These are phyloP conservation scores for Clarireedia paspali DNA, from an alignment of 2,329 filamentous ascomycete genomes.

Conservation along the genomic window DNA sequence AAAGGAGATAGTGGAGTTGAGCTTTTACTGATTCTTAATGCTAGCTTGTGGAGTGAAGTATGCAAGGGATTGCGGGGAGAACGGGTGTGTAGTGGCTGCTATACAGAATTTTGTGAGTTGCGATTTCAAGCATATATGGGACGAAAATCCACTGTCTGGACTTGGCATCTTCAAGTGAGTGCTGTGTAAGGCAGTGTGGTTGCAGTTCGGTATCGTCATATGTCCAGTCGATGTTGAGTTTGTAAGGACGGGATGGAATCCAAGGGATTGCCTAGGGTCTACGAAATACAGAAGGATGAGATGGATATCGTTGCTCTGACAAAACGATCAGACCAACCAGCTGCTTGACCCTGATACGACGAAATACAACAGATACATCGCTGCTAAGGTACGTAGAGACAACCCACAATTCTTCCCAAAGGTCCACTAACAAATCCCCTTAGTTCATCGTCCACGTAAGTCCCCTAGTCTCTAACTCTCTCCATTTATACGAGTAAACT, in stretches of 20 bases:
- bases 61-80: slow-evolving; percentile 52
- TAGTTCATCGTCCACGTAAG: slow-evolving; percentile 30
- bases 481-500: background rate
- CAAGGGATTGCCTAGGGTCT: no score
- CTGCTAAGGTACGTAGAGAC: slow-evolving; percentile 40
- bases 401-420: background rate
- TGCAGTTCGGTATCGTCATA: background rate
- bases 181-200: no score
- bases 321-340: slow-evolving; percentile 24
- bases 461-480: background rate
- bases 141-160: background rate
- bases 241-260: background rate
- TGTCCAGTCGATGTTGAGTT: no score
- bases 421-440: background rate
- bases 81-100: slow-evolving; percentile 51
- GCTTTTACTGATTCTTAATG: background rate
- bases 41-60: slow-evolving; percentile 47
- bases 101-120: slow-evolving; percentile 28
- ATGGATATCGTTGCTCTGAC: slow-evolving; percentile 31
- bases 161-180: no score
- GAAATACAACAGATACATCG: slow-evolving; percentile 43
- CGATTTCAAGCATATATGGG: background rate
- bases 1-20: background rate
- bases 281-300: no score
- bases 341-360: slow-evolving; percentile 30